Percentiles rank a stretch among this genome's conserved stretches.
Conservation (phyloP, 345 rosid genomes). For the Murraya paniculata region DNA sequence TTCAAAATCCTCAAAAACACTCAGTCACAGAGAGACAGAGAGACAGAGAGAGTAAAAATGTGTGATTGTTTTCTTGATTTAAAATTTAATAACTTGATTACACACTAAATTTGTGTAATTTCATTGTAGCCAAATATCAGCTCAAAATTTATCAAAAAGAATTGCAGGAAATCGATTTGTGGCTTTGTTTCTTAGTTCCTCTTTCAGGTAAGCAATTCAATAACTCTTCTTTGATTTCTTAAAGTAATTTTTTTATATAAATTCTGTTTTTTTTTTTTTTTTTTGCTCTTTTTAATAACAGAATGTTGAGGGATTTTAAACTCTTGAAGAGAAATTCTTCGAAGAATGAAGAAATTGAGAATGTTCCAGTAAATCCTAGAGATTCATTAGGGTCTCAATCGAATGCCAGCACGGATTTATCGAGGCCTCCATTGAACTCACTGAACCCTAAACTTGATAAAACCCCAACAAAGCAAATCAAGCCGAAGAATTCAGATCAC, state of each 20-base stretch:
- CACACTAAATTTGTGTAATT: neutral
- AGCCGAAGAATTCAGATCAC: conserved; percentile 39
- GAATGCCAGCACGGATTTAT: conserved; percentile 38
- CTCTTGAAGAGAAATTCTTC: conserved; percentile 55
- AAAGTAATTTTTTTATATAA: neutral
- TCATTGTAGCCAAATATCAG: neutral
- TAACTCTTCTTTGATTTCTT: neutral
- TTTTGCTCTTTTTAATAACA: neutral
- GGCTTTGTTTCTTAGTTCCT: conserved; percentile 38
- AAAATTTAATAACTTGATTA: neutral
- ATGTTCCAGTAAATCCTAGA: conserved; percentile 59
- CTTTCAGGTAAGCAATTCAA: conserved; percentile 34
- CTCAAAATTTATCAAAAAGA: neutral
- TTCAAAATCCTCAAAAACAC: conserved; percentile 3
- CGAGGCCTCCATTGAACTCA: conserved; percentile 62
- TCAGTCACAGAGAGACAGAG: neutral
- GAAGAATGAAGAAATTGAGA: conserved; percentile 69
- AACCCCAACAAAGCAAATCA: conserved; percentile 69
- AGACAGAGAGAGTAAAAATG: neutral
- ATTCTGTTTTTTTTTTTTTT: conserved; percentile 2
- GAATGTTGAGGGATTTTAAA: conserved; percentile 73
- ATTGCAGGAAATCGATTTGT: conserved; percentile 32
- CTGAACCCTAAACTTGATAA: conserved; percentile 44
- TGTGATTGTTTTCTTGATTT: neutral
- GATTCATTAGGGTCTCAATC: conserved; percentile 44